Conservation (phyloP, 768 basidiomycete genomes). For the Lyophyllum atratum region DNA sequence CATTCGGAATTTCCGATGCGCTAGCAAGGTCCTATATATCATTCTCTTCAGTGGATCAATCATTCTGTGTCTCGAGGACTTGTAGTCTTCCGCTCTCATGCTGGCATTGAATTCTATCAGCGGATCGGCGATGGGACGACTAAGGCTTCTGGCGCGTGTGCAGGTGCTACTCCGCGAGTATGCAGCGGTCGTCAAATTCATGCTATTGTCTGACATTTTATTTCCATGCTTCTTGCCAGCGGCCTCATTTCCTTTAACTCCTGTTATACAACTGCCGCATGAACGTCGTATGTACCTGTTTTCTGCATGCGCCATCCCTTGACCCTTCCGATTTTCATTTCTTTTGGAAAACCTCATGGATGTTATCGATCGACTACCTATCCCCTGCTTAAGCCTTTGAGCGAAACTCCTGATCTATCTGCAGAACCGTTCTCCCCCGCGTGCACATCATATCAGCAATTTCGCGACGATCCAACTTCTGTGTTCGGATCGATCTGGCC, state of each 20-base stretch:
- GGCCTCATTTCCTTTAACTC: conserved; percentile 21
- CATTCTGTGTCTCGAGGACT: neutral
- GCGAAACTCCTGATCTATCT: neutral
- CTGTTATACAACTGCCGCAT: conserved; percentile 11
- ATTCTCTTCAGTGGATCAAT: neutral
- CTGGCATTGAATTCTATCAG: conserved; percentile 1
- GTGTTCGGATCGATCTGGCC: no score
- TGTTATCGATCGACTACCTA: neutral
- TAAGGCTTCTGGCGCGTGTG: neutral
- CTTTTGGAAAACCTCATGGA: conserved; percentile 2
- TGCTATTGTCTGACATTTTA: neutral
- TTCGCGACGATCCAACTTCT: neutral
- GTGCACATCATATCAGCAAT: neutral
- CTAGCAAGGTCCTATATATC: no score
- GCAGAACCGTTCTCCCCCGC: neutral
- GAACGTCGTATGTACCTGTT: conserved; percentile 4
- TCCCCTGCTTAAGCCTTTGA: neutral
- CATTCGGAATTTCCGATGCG: no score
- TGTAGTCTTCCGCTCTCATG: neutral
- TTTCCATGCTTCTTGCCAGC: conserved; percentile 10
- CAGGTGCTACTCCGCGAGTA: conserved; percentile 3
- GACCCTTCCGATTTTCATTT: conserved; percentile 7
- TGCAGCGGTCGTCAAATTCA: neutral
- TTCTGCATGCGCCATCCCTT: neutral
- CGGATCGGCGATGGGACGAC: neutral